Conservation (phyloP, 2,329 filamentous ascomycete species). For the Cladosporium sp. region DNA sequence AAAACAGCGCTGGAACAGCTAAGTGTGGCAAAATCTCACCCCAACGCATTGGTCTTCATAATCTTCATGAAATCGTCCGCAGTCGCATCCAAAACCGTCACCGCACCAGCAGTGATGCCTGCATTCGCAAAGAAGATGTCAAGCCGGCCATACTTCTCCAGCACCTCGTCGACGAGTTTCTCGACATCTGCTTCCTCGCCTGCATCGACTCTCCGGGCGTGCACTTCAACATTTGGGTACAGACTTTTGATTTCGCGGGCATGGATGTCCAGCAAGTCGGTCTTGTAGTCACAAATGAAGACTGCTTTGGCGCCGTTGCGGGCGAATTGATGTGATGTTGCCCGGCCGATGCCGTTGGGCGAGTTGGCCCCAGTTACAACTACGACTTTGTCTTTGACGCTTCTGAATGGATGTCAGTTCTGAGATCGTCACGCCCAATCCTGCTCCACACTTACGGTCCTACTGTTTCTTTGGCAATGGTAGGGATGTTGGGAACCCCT, state of each 20-base stretch:
- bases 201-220: slow-evolving; percentile 74
- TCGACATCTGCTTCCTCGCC: slow-evolving; percentile 71
- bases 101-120: slow-evolving; percentile 64
- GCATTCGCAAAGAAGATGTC: slow-evolving; percentile 97
- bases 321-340: slow-evolving; percentile 83
- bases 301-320: slow-evolving; percentile 78
- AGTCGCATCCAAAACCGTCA: slow-evolving; percentile 60
- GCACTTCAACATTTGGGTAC: slow-evolving; percentile 71
- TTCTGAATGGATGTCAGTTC: slow-evolving; percentile 32
- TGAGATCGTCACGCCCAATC: background rate
- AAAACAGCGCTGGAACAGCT: too few species aligned
- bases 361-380: slow-evolving; percentile 87
- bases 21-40: slow-evolving; percentile 47
- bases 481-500: slow-evolving; percentile 60
- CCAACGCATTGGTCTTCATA: slow-evolving; percentile 72
- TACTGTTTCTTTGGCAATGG: slow-evolving; percentile 61
- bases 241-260: slow-evolving; percentile 67
- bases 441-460: slow-evolving; percentile 56
- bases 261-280: slow-evolving; percentile 56
- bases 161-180: slow-evolving; percentile 69
- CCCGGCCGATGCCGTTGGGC: slow-evolving; percentile 80
- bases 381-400: slow-evolving; percentile 74
- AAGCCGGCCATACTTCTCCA: slow-evolving; percentile 71
- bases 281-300: slow-evolving; percentile 80
- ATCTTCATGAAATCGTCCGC: slow-evolving; percentile 72